Conservation (phyloP, 1,284 basidiomycete species). For the Farysia itapuensis region DNA sequence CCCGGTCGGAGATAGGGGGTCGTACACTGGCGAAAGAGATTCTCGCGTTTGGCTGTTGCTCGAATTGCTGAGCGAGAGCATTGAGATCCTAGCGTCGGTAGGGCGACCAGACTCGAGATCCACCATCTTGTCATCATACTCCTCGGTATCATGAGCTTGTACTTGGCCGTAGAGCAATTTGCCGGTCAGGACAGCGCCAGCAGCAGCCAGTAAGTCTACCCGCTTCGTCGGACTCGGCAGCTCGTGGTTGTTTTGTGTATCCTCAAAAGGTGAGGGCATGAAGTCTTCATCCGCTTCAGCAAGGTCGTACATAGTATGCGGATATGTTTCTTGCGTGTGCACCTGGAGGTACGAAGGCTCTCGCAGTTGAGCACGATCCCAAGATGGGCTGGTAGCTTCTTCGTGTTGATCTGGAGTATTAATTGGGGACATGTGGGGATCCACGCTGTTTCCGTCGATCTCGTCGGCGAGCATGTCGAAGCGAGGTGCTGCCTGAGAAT, state of each 20-base stretch:
- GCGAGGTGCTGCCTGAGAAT: slow-evolving; percentile 13
- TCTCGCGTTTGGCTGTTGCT: slow-evolving; percentile 25
- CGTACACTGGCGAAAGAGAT: slow-evolving; percentile 13
- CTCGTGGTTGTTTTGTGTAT: slow-evolving; percentile 5
- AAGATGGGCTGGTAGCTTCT: slow-evolving; percentile 6
- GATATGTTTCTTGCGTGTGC: slow-evolving; percentile 17
- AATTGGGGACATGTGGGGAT: neutral
- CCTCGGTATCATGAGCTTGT: slow-evolving; percentile 10
- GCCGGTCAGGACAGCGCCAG: neutral
- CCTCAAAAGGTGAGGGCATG: slow-evolving; percentile 46
- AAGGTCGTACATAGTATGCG: slow-evolving; percentile 10
- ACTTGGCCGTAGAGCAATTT: slow-evolving; percentile 14
- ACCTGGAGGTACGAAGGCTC: slow-evolving; percentile 24
- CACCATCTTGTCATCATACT: too few species aligned
- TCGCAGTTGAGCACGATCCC: slow-evolving; percentile 9
- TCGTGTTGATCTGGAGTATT: slow-evolving; percentile 14
- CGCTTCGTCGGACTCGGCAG: neutral
- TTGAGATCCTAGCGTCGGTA: too few species aligned
- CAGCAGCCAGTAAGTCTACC: neutral
- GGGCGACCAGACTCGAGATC: slow-evolving; percentile 9
- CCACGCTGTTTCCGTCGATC: slow-evolving; percentile 29
- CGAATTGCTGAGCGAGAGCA: slow-evolving; percentile 28
- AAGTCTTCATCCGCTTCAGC: slow-evolving; percentile 4
- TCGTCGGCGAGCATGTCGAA: slow-evolving; percentile 57
- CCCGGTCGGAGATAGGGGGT: slow-evolving; percentile 8